These are phyloP conservation scores for Monosporozyma aerobia DNA, from an alignment of 805 yeast genomes.

Conservation along the genomic window DNA sequence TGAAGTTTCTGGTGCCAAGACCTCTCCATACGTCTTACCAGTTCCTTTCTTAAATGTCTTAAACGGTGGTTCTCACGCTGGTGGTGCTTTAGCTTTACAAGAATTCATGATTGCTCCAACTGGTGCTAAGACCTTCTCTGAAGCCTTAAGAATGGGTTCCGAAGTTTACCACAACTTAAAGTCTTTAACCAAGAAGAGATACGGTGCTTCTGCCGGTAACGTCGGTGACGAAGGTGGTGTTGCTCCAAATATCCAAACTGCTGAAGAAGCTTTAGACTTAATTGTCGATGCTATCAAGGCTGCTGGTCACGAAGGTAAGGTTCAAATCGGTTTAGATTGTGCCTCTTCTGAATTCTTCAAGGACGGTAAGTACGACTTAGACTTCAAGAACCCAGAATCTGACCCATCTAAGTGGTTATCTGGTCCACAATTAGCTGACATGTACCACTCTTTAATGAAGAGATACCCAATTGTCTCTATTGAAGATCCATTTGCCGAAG, in stretches of 20 bases:
- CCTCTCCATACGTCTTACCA: constrained; percentile 89
- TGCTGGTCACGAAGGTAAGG: constrained; percentile 93
- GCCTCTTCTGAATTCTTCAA: constrained; percentile 97
- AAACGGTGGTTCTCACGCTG: constrained; percentile 99
- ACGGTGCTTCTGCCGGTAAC: constrained; percentile 98
- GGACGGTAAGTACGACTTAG: constrained; percentile 95
- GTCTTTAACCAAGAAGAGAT: constrained; percentile 83
- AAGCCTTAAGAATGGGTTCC: constrained; percentile 93
- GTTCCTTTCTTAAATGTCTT: constrained; percentile 98
- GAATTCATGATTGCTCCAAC: constrained; percentile 99
- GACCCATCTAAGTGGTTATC: constrained; percentile 86
- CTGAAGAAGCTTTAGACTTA: constrained; percentile 95
- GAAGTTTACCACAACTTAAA: constrained; percentile 98
- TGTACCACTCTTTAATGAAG: constrained; percentile 70
- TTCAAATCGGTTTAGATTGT: constrained; percentile 87
- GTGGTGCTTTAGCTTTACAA: constrained; percentile 98
- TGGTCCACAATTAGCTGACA: constrained; percentile 76
- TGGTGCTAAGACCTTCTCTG: constrained; percentile 82
- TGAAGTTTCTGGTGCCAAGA: constrained; percentile 55
- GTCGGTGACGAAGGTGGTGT: constrained; percentile 99
- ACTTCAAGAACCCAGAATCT: constrained; percentile 94
- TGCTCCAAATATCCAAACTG: constrained; percentile 93
- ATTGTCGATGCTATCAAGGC: constrained; percentile 78
- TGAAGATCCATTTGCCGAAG: constrained; percentile 99
- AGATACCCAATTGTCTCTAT: constrained; percentile 96